Percentiles rank a stretch among this genome's conserved stretches.
Conservation (phyloP, 495 filamentous ascomycete species). For the Trichoderma gamsii region DNA sequence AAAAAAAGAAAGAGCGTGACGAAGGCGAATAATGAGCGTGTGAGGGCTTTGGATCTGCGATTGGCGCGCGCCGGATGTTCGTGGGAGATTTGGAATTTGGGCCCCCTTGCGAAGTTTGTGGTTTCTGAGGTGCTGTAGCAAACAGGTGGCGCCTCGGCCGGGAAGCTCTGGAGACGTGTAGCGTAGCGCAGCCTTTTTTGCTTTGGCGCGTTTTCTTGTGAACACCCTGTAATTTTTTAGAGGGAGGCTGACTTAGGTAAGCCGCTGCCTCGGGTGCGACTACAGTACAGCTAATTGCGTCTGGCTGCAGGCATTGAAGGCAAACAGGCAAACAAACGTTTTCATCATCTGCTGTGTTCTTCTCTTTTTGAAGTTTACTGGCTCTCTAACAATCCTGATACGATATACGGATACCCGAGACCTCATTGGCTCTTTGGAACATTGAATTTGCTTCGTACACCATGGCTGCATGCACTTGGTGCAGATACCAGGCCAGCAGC, state of each 20-base stretch:
- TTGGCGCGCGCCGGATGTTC: neutral
- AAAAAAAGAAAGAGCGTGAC: neutral
- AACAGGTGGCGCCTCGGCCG: neutral
- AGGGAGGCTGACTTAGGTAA: neutral
- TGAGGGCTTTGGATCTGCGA: neutral
- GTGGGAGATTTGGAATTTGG: neutral
- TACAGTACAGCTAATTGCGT: too few relatives aligned
- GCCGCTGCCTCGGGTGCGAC: neutral
- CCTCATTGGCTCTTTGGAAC: too few relatives aligned
- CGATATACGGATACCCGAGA: too few relatives aligned
- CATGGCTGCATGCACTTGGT: too few relatives aligned
- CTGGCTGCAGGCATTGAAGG: too few relatives aligned
- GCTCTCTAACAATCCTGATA: too few relatives aligned
- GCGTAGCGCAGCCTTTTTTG: neutral
- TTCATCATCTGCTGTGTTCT: too few relatives aligned
- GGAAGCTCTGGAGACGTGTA: constrained; percentile 4
- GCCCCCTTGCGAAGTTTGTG: neutral
- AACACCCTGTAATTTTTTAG: neutral
- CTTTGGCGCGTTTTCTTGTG: neutral
- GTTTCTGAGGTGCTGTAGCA: neutral
- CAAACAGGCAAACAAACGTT: too few relatives aligned
- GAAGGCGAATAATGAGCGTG: neutral
- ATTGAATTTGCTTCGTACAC: too few relatives aligned
- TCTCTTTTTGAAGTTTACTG: too few relatives aligned
- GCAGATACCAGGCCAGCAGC: too few relatives aligned